Evolutionary conservation across 495 filamentous ascomycete genomes (phyloP).

Genomic region (Aspergillus wentii): DNA sequence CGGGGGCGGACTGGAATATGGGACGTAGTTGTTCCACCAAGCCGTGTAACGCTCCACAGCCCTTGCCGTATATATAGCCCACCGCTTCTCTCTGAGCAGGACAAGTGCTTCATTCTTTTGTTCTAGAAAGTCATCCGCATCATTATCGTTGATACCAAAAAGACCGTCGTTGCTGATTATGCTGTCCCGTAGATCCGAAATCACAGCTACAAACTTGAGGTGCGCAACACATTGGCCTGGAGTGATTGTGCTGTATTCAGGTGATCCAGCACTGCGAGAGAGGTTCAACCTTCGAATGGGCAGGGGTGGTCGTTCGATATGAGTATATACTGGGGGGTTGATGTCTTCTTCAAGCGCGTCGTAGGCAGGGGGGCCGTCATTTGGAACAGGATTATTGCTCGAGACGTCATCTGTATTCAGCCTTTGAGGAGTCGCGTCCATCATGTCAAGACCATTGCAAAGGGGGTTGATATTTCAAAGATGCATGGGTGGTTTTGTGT

Average conservation of each 20-base stretch:
- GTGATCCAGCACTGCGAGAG: conserved; percentile 7
- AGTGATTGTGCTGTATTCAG: conserved; percentile 18
- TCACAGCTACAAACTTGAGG: conserved; percentile 68
- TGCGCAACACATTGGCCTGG: conserved; percentile 61
- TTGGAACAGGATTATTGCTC: no score
- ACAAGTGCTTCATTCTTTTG: conserved; percentile 24
- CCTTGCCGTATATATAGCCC: conserved; percentile 69
- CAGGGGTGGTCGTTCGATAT: no score
- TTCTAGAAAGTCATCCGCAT: conserved; percentile 17
- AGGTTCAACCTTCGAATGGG: conserved; percentile 14
- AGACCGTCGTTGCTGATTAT: conserved; percentile 59
- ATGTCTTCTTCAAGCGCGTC: no score
- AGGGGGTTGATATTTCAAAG: no score
- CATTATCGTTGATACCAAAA: conserved; percentile 56
- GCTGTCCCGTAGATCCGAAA: conserved; percentile 63
- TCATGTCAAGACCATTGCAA: no score
- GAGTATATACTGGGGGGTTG: no score
- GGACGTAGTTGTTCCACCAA: conserved; percentile 56
- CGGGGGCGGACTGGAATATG: no score
- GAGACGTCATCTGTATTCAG: no score
- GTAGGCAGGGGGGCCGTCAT: no score
- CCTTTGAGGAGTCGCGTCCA: no score
- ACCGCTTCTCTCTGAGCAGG: conserved; percentile 69
- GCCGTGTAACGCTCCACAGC: conserved; percentile 70
- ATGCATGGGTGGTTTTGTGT: no score